Percentiles rank a stretch among this genome's conserved stretches.
Conservation (phyloP, 2,329 filamentous ascomycete species). For the Sporothrix pallida region DNA sequence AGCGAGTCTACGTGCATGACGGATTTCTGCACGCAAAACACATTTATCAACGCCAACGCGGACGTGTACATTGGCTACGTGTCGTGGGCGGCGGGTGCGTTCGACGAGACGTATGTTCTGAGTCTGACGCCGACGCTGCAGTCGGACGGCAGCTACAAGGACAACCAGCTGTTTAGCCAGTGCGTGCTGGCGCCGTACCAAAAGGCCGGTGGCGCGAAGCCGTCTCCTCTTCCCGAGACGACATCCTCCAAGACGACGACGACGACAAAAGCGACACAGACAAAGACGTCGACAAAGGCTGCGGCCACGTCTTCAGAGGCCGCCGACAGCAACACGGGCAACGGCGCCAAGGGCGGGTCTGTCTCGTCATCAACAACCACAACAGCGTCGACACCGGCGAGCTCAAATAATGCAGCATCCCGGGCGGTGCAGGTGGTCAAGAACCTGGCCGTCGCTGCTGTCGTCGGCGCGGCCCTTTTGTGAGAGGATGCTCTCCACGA, state of each 20-base stretch:
- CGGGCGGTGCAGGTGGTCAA: conserved; percentile 5
- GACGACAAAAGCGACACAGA: neutral
- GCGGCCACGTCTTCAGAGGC: neutral
- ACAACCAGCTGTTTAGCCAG: conserved; percentile 37
- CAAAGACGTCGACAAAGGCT: neutral
- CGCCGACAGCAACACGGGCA: neutral
- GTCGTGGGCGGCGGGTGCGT: conserved; percentile 43
- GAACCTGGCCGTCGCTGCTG: conserved; percentile 14
- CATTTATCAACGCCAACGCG: conserved; percentile 45
- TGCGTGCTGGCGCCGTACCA: conserved; percentile 37
- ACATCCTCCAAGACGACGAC: conserved; percentile 3
- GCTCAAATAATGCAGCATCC: neutral
- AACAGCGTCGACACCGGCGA: neutral
- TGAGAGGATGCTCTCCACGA: neutral
- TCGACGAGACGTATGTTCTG: conserved; percentile 41
- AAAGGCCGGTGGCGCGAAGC: neutral
- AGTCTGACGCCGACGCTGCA: conserved; percentile 40
- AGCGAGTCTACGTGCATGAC: conserved; percentile 45
- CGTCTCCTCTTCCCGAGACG: neutral
- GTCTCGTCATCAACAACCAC: neutral
- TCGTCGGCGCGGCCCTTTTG: conserved; percentile 25
- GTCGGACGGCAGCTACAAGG: conserved; percentile 33
- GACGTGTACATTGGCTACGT: conserved; percentile 43
- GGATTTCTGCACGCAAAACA: conserved; percentile 44
- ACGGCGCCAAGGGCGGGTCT: neutral